Evolutionary conservation across 805 yeast genomes (phyloP), one percentile per base, ranked within the genome.

Genomic region (Blastobotrys mokoenaii): DNA sequence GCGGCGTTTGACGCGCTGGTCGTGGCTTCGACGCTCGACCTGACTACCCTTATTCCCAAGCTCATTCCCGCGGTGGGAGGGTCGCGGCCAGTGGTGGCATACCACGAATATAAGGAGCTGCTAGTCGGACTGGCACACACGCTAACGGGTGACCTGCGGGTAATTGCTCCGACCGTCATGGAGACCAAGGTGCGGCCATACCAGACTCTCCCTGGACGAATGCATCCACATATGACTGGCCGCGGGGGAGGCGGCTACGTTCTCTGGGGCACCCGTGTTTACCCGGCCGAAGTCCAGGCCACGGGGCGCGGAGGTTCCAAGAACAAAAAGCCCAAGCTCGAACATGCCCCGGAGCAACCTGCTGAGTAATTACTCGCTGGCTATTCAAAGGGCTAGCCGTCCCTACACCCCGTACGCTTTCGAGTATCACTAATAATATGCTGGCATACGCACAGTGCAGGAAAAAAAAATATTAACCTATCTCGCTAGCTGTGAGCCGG

Each of bases 211-310:
- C 86, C 95, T 15, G 98, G 97, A 6, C 80, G 94, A 60, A 70
- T 90, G 57, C 99, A 93, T 63, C 99, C 99, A 0, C 60, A 81
- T 49, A 93, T 93, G 99, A 85, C 97, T 0, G 80, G 82, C 73
- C 74, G 86, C 56, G 88, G 95, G 5, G 89, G 83, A 47, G 97
- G 97, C 30, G 99, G 99, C 0, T 90, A 79, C 61, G 61, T 93
- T 2, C 67, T 88, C 52, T 74, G 79, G 69, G 95, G 90, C 2
- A 76, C 84, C 12, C 72, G 84, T 41, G 97, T 93, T 0, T 67
- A 79, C 44, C 96, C 96, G 39, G 82, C 75, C 30, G 77, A 78
- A 38, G 77, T 75, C 14, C 84, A 85, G 10, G 82, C 84, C 4
- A 86, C 87, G 3, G 78, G 84, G 47, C 80, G 84, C 36, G 64